Base-by-base conservation (phyloP, 1,284 basidiomycete genomes). In the Cryptococcus sp. region DNA sequence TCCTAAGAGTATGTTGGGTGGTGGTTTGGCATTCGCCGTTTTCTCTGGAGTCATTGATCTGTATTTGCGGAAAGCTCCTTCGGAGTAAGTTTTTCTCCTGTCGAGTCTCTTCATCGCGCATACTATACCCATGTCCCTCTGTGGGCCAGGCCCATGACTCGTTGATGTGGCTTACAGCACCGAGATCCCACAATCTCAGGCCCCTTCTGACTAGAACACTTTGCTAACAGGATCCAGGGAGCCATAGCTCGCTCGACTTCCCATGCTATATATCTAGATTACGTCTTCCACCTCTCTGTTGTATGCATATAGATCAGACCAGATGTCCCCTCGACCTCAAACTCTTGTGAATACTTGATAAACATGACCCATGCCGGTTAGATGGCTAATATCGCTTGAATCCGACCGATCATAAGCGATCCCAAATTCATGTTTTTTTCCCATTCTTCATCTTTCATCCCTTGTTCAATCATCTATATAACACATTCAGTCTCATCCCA, bases 31-130 rank as follows among this genome's bases (percentile, higher is more conserved):
- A 1, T 97, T 97, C 69, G 90, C 90, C 14, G 90, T 86, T 0
- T 97, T 96, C 78, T 94, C 90, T 14, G 85, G 84, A 1, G 90
- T 82, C 7, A 94, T 96, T 67, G 93, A 96, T 73, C 69, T 85
- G 66, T 95, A 90, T 72, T 78, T 97, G 64, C 82, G 89, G 71
- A 82, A 88, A 76, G 88, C 92, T 72, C 81, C 90, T 23, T 73
- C 88, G 68, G 90, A 94, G 88, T 92, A 76, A 74, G 88, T 82
- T 11, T 35, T 6, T 4, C 15, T 23, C 23, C 23, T 23, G 48
- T 23, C 10, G 6, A 14, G 32, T 30, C 14, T 7, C 14, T 7
- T 47, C 6, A 8, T 13, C 33, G 46, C 46, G 31, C n/a, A 32
- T 23, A 11, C n/a, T 44, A 14, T 5, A 44, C n/a, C 6, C 38